Evolutionary conservation across 169 alveolate species (phyloP), one percentile per base, ranked within the genome.

Genomic region (Eimeria falciformis): DNA sequence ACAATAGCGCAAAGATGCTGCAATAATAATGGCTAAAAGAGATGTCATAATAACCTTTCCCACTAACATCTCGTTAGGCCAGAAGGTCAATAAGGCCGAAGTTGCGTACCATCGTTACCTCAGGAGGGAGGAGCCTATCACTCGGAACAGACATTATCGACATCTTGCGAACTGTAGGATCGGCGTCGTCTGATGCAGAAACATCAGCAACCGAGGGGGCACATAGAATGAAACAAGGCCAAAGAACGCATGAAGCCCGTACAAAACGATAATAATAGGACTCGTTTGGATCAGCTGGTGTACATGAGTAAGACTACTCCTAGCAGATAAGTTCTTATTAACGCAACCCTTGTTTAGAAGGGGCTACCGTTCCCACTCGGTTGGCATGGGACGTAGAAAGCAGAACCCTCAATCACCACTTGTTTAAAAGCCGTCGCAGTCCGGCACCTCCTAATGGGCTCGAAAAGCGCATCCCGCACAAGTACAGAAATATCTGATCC

Each of bases 401-500:
- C 86, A 47, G 91, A 68, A 50, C 95, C 96, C 25, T 96, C 95
- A 47, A 94, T 94, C 12, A 84, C 69, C 43, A 97, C 95, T 78
- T 94, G 91, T 65, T 95, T 96, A 93, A 97, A 98, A 85, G 96
- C 95, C 5, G 95, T 96, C 0, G 99, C 98, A 5, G 92, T 90
- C 91, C 97, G 96, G 73, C 98, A 96, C 85, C 95, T 97, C 89
- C 99, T 95, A 5, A 98, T 94, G 33, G 99, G 99, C 93, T 97
- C 97, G 94, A 97, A 96, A 23, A 97, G 92, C 23, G 99, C 99
- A 92, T 97, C 99, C 84, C 97, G 95, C 5, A 97, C 97, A 21
- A 97, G 91, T 43, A 96, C 96, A 7, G 98, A 94, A 58, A 98
- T 96, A 95, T 98, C 99, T 23, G 98, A 96, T 0, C 99, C 99